phyloP scores from a whole-genome alignment of 768 basidiomycete species.

The Podaxis sp. region DNA sequence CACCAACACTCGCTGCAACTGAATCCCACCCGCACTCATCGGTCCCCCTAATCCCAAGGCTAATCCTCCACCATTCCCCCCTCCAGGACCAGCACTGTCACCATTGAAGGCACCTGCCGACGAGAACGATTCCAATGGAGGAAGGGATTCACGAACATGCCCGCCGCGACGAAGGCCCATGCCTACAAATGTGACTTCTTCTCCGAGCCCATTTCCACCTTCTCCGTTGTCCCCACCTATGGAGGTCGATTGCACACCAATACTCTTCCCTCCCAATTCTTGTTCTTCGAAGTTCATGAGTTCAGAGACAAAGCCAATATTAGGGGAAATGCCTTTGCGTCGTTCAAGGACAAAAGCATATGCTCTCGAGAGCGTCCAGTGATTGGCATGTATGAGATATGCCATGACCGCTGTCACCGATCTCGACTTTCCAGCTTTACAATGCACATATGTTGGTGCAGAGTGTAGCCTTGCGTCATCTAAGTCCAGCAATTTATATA shows the following conservation, averaged over 20 bases:
- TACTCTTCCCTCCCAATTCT: conserved; percentile 74
- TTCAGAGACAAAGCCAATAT: conserved; percentile 96
- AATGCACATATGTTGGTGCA: conserved; percentile 91
- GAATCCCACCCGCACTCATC: conserved; percentile 25
- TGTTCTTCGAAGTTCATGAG: conserved; percentile 95
- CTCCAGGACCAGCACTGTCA: conserved; percentile 23
- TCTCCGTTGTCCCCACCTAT: conserved; percentile 14
- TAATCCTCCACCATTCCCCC: conserved; percentile 23
- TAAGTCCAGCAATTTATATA: conserved; percentile 22
- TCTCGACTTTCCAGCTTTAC: conserved; percentile 92
- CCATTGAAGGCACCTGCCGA: conserved; percentile 59
- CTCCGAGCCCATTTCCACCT: conserved; percentile 16
- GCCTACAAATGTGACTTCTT: conserved; percentile 22
- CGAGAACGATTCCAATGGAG: conserved; percentile 51
- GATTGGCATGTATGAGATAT: conserved; percentile 95
- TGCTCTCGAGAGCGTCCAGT: conserved; percentile 90
- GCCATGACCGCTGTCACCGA: conserved; percentile 97
- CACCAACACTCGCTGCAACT: conserved; percentile 34
- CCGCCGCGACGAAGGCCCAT: conserved; percentile 11
- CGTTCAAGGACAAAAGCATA: conserved; percentile 91
- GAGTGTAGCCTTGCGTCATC: conserved; percentile 91
- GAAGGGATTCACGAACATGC: conserved; percentile 25
- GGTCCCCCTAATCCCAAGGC: conserved; percentile 28
- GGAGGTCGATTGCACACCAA: conserved; percentile 52
- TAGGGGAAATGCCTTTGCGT: conserved; percentile 92